Evolutionary conservation across 225 moss, liverwort and hornwort species (phyloP).

Genomic region (Rhytidiadelphus loreus): DNA sequence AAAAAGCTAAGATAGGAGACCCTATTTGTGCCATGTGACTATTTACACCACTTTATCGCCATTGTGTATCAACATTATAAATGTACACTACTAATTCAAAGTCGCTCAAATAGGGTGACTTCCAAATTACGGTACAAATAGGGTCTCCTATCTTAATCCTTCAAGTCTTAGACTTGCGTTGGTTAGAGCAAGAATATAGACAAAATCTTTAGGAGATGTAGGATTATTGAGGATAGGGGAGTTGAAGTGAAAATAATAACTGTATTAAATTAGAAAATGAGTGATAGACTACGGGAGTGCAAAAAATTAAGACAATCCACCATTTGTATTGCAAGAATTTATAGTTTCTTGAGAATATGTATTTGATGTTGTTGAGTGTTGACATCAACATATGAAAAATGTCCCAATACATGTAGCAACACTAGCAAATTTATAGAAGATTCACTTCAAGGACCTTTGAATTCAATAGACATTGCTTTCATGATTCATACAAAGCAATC

Average conservation of each 20-base stretch:
- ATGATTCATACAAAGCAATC: not conserved
- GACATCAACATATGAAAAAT: accelerated
- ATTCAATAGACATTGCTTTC: not conserved
- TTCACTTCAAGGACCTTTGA: not conserved
- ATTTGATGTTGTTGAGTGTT: too few relatives aligned
- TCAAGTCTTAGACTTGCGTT: too few relatives aligned
- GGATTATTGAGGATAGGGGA: not conserved
- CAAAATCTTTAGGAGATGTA: not conserved
- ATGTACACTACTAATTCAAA: accelerated
- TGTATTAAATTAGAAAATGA: accelerated
- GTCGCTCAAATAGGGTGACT: too few relatives aligned
- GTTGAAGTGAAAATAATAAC: accelerated
- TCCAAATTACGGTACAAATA: too few relatives aligned
- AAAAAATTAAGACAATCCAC: not conserved
- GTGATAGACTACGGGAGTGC: accelerated
- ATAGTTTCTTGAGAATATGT: accelerated
- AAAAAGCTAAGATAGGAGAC: not conserved
- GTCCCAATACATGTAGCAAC: accelerated
- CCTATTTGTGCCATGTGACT: not conserved
- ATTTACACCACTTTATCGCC: accelerated
- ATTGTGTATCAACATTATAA: not conserved
- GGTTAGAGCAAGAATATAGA: accelerated
- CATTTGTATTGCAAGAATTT: not conserved
- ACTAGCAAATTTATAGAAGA: accelerated
- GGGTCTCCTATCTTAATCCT: not conserved